Evolutionary conservation across 1,284 basidiomycete species (phyloP), one percentile per base, ranked within the genome.

Genomic region (Pterulicium gracile): DNA sequence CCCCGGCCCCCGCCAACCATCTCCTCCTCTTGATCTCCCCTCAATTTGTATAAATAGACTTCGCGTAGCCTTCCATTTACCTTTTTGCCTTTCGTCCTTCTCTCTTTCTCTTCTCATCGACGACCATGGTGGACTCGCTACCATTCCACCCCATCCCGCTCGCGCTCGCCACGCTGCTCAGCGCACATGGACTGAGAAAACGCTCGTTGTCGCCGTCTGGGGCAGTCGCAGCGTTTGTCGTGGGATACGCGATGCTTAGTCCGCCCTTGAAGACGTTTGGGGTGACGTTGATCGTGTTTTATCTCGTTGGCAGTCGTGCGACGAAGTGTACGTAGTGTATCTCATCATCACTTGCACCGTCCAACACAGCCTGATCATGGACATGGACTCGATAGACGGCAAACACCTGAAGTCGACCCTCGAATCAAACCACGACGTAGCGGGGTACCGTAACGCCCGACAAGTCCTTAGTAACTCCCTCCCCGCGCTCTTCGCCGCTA

Each of bases 391-490:
- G 24, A 15, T 47, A 73, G 81, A 82, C 49, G 79, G 86, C 18
- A 81, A 78, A 56, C 60, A 69, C 42, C 64, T 65, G 45, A 98
- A 97, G 61, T 77, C 77, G 1, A 65, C 65, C 49, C 70, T 94
- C 20, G 94, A 98, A 60, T 86, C 87, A 43, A 86, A 80, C 0
- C 79, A 84, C 53, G 75, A 83, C 40, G 75, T 75, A 42, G 71
- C 65, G 49, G 85, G 83, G 0, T 82, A 92, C 58, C 70, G 92
- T 20, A 75, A 69, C 21, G 83, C 77, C 12, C 74, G 77, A 60
- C 92, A 96, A 64, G 90, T 93, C 14, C 59, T 92, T 4, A 81
- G 78, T 64, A 93, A 91, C 59, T 85, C 83, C 19, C 68, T 79
- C n/a, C 73, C 81, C 7, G 86, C 83, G 0, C 62, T 88, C 18